Conservation (phyloP, 345 rosid genomes). For the Clarkia xantiana region DNA sequence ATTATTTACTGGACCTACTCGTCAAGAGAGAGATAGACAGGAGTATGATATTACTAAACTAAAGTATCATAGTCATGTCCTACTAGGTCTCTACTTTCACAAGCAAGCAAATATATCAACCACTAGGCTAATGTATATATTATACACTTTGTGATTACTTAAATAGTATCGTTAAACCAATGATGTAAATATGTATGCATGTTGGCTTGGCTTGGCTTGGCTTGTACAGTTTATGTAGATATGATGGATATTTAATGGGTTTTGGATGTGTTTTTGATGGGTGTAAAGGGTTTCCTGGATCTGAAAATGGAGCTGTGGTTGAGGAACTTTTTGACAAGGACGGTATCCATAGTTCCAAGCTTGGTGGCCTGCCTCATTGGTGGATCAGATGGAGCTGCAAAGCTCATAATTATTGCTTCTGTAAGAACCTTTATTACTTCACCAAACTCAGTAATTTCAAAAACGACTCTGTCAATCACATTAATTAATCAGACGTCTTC, state of each 20-base stretch:
- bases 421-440: conserved; percentile 4
- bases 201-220: too few species aligned
- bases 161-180: too few species aligned
- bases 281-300: conserved; percentile 1
- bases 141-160: too few species aligned
- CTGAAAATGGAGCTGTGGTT: conserved; percentile 11
- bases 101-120: too few species aligned
- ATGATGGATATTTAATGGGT: background rate
- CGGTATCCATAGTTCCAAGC: conserved; percentile 14
- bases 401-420: conserved; percentile 16
- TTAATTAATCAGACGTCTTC: background rate
- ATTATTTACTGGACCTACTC: too few species aligned
- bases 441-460: background rate
- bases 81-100: too few species aligned
- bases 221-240: too few species aligned
- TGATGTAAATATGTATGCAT: too few species aligned
- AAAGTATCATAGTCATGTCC: too few species aligned
- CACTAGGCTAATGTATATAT: too few species aligned
- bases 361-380: conserved; percentile 12
- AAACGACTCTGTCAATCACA: background rate
- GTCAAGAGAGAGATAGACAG: too few species aligned
- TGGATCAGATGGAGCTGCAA: conserved; percentile 13
- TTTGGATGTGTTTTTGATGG: background rate
- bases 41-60: too few species aligned
- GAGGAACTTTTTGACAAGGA: conserved; percentile 13